Percentiles rank a stretch among this genome's conserved stretches.
These are phyloP conservation scores for Prunus dulcis DNA, from an alignment of 306 rosid species.

Conservation along the genomic window DNA sequence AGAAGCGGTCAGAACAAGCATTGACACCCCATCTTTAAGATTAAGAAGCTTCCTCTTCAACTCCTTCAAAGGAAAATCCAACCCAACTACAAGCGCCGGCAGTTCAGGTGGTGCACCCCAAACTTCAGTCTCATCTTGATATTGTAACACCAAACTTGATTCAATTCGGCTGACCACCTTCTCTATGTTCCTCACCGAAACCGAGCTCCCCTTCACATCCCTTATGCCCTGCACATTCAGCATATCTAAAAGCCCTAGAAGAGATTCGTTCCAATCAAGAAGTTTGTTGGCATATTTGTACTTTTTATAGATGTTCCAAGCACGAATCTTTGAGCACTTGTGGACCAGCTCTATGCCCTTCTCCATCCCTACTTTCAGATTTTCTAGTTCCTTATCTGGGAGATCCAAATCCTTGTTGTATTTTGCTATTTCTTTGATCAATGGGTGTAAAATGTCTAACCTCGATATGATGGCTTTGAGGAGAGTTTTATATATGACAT, in stretches of 20 bases:
- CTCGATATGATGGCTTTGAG: not conserved
- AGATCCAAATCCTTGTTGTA: not conserved
- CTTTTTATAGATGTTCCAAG: not conserved
- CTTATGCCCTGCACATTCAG: slow-evolving; percentile 22
- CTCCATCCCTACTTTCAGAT: too few relatives aligned
- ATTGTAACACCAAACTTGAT: not conserved
- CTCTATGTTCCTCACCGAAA: not conserved
- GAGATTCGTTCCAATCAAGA: slow-evolving; percentile 19
- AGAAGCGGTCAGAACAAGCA: slow-evolving; percentile 39
- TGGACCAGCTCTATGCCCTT: not conserved
- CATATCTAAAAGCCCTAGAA: slow-evolving; percentile 2
- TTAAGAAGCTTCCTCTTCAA: slow-evolving; percentile 41
- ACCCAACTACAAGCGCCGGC: slow-evolving; percentile 39
- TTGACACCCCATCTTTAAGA: slow-evolving; percentile 22
- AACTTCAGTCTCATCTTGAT: not conserved
- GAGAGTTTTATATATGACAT: not conserved
- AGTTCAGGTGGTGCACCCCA: slow-evolving; percentile 36
- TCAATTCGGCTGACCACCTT: not conserved
- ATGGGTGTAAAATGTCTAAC: not conserved
- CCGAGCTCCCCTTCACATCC: slow-evolving; percentile 8
- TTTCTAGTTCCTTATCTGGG: not conserved
- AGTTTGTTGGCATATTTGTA: slow-evolving; percentile 24
- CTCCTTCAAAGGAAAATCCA: slow-evolving; percentile 45
- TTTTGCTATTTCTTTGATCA: not conserved
- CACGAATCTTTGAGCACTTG: not conserved